Conservation (phyloP, 306 rosid genomes). For the Lotus japonicus region DNA sequence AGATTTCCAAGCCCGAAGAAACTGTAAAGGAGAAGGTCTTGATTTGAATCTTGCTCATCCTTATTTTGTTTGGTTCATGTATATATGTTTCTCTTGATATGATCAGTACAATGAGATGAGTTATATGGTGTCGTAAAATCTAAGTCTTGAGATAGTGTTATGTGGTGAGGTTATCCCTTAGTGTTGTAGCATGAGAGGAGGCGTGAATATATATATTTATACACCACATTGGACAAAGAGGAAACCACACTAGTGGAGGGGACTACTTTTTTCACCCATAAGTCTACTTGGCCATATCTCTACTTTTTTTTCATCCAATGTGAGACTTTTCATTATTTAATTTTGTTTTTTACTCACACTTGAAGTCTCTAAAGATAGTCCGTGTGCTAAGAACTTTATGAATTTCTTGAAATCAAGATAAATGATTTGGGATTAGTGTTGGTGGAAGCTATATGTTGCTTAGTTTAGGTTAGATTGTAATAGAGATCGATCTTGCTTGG, state of each 20-base stretch:
- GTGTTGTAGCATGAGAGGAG: no score
- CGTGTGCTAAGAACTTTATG: neutral
- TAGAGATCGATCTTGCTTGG: neutral
- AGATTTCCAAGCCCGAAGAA: conserved; percentile 54
- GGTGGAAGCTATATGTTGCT: neutral
- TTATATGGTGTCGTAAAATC: neutral
- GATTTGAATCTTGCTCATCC: neutral
- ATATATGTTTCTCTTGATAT: neutral
- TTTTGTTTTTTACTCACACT: no score
- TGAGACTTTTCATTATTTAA: no score
- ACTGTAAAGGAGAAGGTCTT: conserved; percentile 75
- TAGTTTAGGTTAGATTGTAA: neutral
- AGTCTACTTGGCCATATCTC: no score
- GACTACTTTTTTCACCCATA: no score
- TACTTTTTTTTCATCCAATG: no score
- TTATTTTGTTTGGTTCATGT: neutral
- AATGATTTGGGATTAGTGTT: neutral
- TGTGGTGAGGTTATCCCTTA: no score
- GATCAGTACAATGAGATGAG: neutral
- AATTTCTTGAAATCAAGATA: conserved; percentile 8
- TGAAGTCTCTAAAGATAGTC: no score
- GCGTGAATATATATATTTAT: no score
- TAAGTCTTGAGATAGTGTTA: no score
- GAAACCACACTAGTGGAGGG: no score
- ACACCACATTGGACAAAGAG: no score